A percentile compares a stretch with the other conserved stretches of the same genome.
phyloP scores from a whole-genome alignment of 1,284 basidiomycete genomes.

The Sphaerobolus stellatus region DNA sequence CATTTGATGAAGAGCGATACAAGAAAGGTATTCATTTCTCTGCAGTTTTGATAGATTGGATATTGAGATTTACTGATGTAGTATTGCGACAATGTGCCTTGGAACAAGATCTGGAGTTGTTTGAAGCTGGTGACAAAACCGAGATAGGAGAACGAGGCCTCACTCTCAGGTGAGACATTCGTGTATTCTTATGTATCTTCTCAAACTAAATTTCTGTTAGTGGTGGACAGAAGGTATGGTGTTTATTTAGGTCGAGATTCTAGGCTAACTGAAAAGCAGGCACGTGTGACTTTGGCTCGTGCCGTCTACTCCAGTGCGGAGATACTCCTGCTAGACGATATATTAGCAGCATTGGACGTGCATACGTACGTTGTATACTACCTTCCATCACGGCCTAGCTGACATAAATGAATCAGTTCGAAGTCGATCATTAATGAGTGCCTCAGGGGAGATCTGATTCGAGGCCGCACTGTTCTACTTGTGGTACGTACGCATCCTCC shows the following conservation, averaged over 20 bases:
- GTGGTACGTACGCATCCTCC: slow-evolving; percentile 29
- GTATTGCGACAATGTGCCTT: no score
- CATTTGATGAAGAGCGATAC: no score
- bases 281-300: slow-evolving; percentile 39
- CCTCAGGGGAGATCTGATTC: slow-evolving; percentile 38
- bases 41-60: no score
- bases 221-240: no score
- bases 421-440: slow-evolving; percentile 42
- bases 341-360: slow-evolving; percentile 44
- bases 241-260: background rate
- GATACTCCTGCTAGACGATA: slow-evolving; percentile 36
- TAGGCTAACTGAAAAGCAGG: slow-evolving; percentile 16
- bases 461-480: slow-evolving; percentile 40
- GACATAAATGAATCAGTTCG: slow-evolving; percentile 47
- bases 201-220: no score
- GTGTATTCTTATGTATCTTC: slow-evolving; percentile 16
- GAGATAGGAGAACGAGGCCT: no score
- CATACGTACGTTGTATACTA: slow-evolving; percentile 28
- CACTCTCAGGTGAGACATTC: no score
- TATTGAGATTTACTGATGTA: no score
- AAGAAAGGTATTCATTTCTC: no score
- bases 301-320: slow-evolving; percentile 37
- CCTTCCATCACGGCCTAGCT: slow-evolving; percentile 39
- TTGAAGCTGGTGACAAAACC: no score
- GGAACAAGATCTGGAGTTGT: no score